Conservation (phyloP, 2,329 filamentous ascomycete species). For the Juglanconis sp. region DNA sequence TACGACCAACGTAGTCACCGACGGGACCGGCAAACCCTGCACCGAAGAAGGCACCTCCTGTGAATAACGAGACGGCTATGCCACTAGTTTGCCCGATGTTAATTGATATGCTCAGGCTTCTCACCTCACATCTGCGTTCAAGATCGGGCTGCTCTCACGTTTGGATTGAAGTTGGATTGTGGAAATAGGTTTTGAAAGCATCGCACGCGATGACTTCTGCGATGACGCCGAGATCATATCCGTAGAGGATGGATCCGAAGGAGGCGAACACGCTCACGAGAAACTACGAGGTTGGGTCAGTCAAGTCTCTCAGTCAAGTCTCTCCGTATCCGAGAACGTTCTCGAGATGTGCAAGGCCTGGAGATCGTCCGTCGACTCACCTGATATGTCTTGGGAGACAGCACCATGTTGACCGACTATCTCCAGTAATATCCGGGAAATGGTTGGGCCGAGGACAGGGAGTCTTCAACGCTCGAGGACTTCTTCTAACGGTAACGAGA, state of each 20-base stretch:
- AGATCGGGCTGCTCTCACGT: slow-evolving; percentile 28
- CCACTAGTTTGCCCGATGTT: slow-evolving; percentile 41
- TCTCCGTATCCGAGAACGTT: not conserved
- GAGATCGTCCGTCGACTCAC: slow-evolving; percentile 1
- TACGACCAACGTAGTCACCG: slow-evolving; percentile 65
- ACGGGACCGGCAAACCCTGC: slow-evolving; percentile 60
- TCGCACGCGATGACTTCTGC: slow-evolving; percentile 49
- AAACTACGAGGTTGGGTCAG: slow-evolving; percentile 34
- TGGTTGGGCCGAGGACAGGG: not conserved
- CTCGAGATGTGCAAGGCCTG: too few relatives aligned
- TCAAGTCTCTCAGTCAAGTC: slow-evolving; percentile 18
- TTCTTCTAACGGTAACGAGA: not conserved
- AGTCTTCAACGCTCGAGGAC: not conserved
- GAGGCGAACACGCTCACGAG: slow-evolving; percentile 54
- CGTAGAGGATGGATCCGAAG: slow-evolving; percentile 51
- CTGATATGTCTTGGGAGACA: slow-evolving; percentile 21
- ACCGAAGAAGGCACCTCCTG: slow-evolving; percentile 71
- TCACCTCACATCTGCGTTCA: not conserved
- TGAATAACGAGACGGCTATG: slow-evolving; percentile 75
- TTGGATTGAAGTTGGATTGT: slow-evolving; percentile 32
- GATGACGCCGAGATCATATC: slow-evolving; percentile 54
- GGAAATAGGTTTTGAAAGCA: slow-evolving; percentile 19
- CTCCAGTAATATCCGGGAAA: not conserved
- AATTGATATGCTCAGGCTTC: slow-evolving; percentile 10
- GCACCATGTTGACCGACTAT: slow-evolving; percentile 15